Conservation (phyloP, 169 alveolate genomes). For the Cryptosporidium tyzzeri region DNA sequence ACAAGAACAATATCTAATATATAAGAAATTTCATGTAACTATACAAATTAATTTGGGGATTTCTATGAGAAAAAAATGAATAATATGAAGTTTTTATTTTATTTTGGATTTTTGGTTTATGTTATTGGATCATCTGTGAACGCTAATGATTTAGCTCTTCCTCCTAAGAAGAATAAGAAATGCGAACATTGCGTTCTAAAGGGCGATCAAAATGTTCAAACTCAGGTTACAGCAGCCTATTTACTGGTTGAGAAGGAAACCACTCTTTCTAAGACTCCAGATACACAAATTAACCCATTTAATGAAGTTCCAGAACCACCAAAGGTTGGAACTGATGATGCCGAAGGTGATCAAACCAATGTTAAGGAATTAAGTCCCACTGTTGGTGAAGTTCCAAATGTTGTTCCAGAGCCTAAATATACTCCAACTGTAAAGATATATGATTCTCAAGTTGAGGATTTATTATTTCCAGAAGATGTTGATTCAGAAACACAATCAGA, state of each 20-base stretch:
- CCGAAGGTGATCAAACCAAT: not conserved
- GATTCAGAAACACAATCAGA: slow-evolving; percentile 4
- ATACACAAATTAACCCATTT: slow-evolving; percentile 3
- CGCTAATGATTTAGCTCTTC: not conserved
- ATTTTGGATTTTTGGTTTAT: not conserved
- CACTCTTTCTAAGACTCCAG: not conserved
- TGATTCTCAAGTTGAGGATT: slow-evolving; percentile 33
- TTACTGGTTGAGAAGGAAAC: slow-evolving; percentile 9
- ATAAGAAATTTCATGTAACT: not conserved
- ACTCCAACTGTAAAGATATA: slow-evolving; percentile 13
- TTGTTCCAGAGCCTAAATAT: slow-evolving; percentile 41
- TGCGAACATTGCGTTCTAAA: slow-evolving; percentile 21
- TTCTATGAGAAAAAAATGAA: slow-evolving; percentile 16
- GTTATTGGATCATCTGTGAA: slow-evolving; percentile 8
- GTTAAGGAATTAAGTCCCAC: not conserved
- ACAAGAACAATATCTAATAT: not conserved
- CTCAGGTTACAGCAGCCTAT: not conserved
- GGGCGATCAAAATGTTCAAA: not conserved
- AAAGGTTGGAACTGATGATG: not conserved
- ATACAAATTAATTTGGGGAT: not conserved
- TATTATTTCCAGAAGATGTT: slow-evolving; percentile 16
- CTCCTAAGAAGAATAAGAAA: not conserved
- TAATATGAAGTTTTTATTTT: slow-evolving; percentile 11
- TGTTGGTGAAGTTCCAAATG: slow-evolving; percentile 32
- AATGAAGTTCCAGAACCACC: slow-evolving; percentile 25